A percentile compares a stretch with the other conserved stretches of the same genome.
phyloP scores from a whole-genome alignment of 2,329 filamentous ascomycete genomes.

The Albophoma yamanashiensis region DNA sequence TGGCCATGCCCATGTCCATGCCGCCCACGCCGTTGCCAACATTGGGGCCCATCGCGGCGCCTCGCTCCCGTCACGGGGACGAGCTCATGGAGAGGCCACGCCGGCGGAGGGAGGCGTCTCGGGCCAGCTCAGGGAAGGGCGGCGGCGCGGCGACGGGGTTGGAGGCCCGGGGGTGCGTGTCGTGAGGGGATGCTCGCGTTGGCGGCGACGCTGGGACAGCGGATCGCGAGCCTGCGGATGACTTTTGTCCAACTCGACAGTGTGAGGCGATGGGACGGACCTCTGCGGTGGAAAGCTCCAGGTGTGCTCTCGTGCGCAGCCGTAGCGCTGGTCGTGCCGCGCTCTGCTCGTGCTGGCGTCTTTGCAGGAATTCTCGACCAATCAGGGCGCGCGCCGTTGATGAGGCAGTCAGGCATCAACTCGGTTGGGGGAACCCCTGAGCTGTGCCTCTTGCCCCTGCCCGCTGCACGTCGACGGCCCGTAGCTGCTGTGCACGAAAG shows the following conservation, averaged over 20 bases:
- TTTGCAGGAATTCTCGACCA: conserved; percentile 11
- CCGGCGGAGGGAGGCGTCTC: conserved; percentile 10
- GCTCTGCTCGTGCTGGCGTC: not conserved
- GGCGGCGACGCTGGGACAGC: not conserved
- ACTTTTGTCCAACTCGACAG: conserved; percentile 1
- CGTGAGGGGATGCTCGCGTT: not conserved
- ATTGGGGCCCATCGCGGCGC: conserved; percentile 30
- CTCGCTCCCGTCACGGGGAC: conserved; percentile 18
- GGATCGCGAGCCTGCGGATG: not conserved
- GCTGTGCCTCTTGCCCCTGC: not conserved
- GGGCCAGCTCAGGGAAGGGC: conserved; percentile 7
- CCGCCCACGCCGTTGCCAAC: conserved; percentile 34
- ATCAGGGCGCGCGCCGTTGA: conserved; percentile 12
- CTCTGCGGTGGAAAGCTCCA: not conserved
- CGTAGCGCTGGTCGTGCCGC: not conserved
- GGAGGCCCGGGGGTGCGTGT: conserved; percentile 2
- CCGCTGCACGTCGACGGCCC: not conserved
- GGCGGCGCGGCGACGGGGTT: conserved; percentile 4
- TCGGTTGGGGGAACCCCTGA: conserved; percentile 2
- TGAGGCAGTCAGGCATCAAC: conserved; percentile 29
- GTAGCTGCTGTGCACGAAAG: not conserved
- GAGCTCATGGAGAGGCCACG: conserved; percentile 25
- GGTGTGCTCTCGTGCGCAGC: not conserved
- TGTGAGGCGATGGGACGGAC: not conserved
- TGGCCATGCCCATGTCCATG: conserved; percentile 33